phyloP scores from a whole-genome alignment of 2,329 filamentous ascomycete species.

The Diplodia corticola region DNA sequence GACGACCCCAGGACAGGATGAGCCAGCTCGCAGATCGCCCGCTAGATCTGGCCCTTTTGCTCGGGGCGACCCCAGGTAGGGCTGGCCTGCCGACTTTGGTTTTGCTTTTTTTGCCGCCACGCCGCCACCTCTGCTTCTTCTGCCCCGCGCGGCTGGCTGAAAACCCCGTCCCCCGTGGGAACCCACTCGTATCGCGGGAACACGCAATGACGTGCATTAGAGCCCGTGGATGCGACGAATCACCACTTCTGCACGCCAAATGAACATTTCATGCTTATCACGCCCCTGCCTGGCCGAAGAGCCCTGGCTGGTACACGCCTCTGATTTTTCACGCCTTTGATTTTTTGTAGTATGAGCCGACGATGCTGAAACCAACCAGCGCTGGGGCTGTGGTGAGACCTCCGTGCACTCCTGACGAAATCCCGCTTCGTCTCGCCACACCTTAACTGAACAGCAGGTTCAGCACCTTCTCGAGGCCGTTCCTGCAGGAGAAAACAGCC shows the following conservation, averaged over 20 bases:
- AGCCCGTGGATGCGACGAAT: not conserved
- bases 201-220: constrained; percentile 6
- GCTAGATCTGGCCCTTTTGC: not conserved
- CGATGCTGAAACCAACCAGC: too few relatives aligned
- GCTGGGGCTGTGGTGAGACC: not conserved
- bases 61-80: not conserved
- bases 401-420: not conserved
- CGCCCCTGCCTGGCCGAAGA: not conserved
- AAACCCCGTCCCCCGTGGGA: not conserved
- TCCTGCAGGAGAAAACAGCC: constrained; percentile 27
- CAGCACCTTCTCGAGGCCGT: constrained; percentile 43
- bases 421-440: not conserved
- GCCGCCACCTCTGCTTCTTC: too few relatives aligned
- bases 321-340: too few relatives aligned
- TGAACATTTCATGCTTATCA: not conserved
- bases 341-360: too few relatives aligned
- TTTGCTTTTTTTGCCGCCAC: not conserved
- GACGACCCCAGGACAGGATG: too few relatives aligned
- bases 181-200: not conserved
- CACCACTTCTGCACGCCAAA: not conserved
- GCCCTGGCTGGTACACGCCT: too few relatives aligned
- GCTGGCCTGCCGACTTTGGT: not conserved
- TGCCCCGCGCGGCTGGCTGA: not conserved
- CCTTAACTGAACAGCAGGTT: constrained; percentile 47
- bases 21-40: not conserved